Evolutionary conservation across 345 rosid species (phyloP), one percentile per base, ranked within the genome.

Genomic region (Syzygium grande): DNA sequence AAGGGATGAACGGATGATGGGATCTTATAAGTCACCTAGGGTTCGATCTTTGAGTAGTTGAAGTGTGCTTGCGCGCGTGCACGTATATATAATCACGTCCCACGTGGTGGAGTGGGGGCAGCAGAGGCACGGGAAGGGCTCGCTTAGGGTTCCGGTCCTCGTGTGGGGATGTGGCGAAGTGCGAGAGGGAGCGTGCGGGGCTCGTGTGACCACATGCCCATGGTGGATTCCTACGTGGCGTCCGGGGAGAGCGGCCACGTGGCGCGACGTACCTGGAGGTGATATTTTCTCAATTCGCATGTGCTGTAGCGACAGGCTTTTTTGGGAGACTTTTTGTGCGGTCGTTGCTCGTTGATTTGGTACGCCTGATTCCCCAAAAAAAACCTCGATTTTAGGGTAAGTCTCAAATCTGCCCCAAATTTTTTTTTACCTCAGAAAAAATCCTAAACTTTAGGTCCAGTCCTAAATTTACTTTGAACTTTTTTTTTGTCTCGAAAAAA

Each of bases 181-280:
- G 61, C 51, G 63, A 27, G 29, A 41, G 8, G 88, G 87, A 68
- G 87, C 7, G 87, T 63, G 89, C 15, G 68, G 84, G 89, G 51
- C 87, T 84, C 89, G 89, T 88, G 87, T 51, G 73, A 13, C 51
- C 87, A 59, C 63, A 77, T 38, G 89, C 89, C 89, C 7, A 88
- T n/a, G 87, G 84, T 85, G 87, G 73, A 88, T 25, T 49, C 87
- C 53, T n/a, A 85, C 55, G 23, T 85, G 89, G 87, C 87, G 13
- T 8, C 52, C 25, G 51, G 5, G 7, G 25, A 34, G 59, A 52
- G 12, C 3, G 14, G 84, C 86, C 15, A 68, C 87, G 19, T 85
- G 86, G 52, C 53, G 27, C 12, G 38, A 43, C 29, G 6, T 15
- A 16, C 54, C 34, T 61, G 49, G 7, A 12, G 56, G 49, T 46